A percentile compares a stretch with the other conserved stretches of the same genome.
These are phyloP conservation scores for Ulota crispa DNA, from an alignment of 225 moss, liverwort and hornwort genomes.

Conservation along the genomic window DNA sequence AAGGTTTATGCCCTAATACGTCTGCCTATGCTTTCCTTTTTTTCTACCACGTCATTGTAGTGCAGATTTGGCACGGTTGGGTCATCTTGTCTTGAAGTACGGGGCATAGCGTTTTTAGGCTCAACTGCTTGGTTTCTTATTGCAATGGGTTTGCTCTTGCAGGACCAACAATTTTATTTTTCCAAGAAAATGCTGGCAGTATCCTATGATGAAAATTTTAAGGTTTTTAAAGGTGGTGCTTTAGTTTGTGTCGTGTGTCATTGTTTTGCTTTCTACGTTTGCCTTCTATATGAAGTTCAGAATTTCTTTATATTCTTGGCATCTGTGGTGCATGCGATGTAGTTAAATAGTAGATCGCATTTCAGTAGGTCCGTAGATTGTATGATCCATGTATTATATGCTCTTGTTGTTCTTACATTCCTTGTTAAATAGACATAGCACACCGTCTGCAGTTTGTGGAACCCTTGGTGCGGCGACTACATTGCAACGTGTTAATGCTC, in stretches of 20 bases:
- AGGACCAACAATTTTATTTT: conserved; percentile 90
- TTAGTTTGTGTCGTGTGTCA: neutral
- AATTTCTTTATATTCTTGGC: neutral
- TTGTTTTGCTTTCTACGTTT: neutral
- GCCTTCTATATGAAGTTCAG: neutral
- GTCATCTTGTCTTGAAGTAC: conserved; percentile 1
- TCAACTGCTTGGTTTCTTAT: conserved; percentile 14
- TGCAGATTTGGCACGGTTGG: neutral
- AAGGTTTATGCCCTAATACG: neutral
- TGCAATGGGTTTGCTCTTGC: conserved; percentile 35
- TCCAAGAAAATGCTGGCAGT: conserved; percentile 99
- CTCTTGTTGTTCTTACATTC: conserved; percentile 32
- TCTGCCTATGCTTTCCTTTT: neutral
- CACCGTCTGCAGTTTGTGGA: conserved; percentile 86
- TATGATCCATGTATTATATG: neutral
- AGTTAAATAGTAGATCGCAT: neutral
- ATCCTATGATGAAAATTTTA: conserved; percentile 49
- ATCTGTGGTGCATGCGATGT: neutral
- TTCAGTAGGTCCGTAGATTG: neutral
- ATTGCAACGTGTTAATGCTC: conserved; percentile 93
- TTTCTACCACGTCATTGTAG: neutral
- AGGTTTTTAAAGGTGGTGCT: neutral
- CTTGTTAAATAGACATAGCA: conserved; percentile 72
- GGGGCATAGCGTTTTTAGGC: neutral
- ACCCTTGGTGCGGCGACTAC: conserved; percentile 61